phyloP scores from a whole-genome alignment of 345 rosid species.

The Euphorbia peplus region DNA sequence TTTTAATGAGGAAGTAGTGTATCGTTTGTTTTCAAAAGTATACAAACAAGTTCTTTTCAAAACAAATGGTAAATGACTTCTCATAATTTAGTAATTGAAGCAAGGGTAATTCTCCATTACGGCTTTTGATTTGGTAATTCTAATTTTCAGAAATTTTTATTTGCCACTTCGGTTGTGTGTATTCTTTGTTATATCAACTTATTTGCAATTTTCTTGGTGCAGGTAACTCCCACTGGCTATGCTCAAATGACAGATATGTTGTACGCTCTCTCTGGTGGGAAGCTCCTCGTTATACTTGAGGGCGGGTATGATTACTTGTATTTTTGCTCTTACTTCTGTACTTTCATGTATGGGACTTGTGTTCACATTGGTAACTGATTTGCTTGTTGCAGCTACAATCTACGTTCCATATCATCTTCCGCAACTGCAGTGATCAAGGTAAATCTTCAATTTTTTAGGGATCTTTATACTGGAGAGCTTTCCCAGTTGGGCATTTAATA shows the following conservation, averaged over 20 bases:
- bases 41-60: not conserved
- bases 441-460: conserved; percentile 17
- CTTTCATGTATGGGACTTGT: not conserved
- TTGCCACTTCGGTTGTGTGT: not conserved
- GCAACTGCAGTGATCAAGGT: conserved; percentile 95
- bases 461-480: not conserved
- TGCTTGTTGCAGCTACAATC: conserved; percentile 71
- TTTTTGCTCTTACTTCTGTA: conserved; percentile 7
- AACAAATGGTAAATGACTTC: not conserved
- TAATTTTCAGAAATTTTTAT: not conserved
- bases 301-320: conserved; percentile 61
- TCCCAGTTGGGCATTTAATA: conserved; percentile 1
- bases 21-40: not conserved
- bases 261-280: conserved; percentile 56
- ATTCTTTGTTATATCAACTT: not conserved
- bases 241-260: conserved; percentile 81
- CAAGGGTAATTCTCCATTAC: not conserved
- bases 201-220: not conserved
- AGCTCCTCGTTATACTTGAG: conserved; percentile 94
- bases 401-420: conserved; percentile 93
- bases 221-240: conserved; percentile 94
- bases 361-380: not conserved
- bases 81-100: not conserved
- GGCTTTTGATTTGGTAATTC: not conserved
- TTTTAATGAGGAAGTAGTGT: no score